Conservation (phyloP, 2,329 filamentous ascomycete genomes). For the Fusarium aywerte region DNA sequence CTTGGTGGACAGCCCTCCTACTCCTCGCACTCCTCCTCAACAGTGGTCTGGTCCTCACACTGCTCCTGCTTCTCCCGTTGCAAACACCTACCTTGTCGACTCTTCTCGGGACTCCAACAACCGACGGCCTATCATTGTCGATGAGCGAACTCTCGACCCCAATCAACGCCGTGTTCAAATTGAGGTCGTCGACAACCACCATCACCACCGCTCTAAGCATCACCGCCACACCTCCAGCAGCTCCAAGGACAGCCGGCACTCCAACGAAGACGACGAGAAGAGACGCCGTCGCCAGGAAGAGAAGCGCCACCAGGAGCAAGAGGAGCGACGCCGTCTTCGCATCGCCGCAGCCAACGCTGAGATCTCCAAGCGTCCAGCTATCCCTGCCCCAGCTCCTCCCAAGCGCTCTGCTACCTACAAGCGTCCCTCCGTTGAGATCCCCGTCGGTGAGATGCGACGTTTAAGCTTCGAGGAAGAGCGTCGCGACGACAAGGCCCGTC, state of each 20-base stretch:
- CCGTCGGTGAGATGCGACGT: conserved; percentile 49
- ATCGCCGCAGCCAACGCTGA: conserved; percentile 57
- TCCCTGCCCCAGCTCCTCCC: conserved; percentile 45
- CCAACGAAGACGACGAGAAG: conserved; percentile 47
- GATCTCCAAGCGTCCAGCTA: conserved; percentile 54
- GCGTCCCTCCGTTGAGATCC: conserved; percentile 43
- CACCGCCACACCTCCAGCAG: conserved; percentile 52
- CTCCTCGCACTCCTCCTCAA: conserved; percentile 60
- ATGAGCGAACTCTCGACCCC: conserved; percentile 49
- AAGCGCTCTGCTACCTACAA: conserved; percentile 41
- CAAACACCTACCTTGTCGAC: conserved; percentile 44
- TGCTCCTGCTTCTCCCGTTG: conserved; percentile 54
- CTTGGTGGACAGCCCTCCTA: conserved; percentile 58
- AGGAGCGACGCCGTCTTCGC: conserved; percentile 47
- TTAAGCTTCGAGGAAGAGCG: conserved; percentile 49
- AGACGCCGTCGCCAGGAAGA: conserved; percentile 45
- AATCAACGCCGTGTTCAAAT: conserved; percentile 51
- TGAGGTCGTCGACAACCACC: conserved; percentile 51
- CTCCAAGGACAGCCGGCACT: conserved; percentile 50
- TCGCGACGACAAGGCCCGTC: conserved; percentile 48
- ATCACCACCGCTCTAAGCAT: conserved; percentile 47
- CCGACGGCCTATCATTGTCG: conserved; percentile 53
- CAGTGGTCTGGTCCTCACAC: conserved; percentile 54
- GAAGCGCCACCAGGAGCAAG: conserved; percentile 43
- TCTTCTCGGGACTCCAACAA: conserved; percentile 41